A percentile compares a stretch with the other conserved stretches of the same genome.
Conservation (phyloP, 768 basidiomycete species). For the Lactarius sp. region DNA sequence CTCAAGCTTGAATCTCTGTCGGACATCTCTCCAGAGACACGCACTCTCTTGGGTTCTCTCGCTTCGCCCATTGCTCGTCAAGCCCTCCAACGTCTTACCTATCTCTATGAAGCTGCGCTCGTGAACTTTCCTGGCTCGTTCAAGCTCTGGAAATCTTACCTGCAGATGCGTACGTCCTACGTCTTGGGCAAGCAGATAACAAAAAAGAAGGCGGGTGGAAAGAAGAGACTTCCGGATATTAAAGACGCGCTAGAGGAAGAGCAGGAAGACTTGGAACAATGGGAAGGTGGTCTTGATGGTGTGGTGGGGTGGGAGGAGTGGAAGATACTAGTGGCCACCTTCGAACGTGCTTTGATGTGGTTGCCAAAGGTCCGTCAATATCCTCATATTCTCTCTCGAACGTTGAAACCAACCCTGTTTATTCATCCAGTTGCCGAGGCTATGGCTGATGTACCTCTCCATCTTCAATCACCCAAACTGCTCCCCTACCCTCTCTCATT, state of each 20-base stretch:
- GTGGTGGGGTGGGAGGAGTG: slow-evolving; percentile 96
- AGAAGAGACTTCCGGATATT: slow-evolving; percentile 90
- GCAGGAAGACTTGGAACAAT: slow-evolving; percentile 70
- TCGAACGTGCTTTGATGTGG: slow-evolving; percentile 94
- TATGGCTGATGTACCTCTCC: slow-evolving; percentile 93
- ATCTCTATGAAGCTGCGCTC: slow-evolving; percentile 92
- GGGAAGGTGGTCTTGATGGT: slow-evolving; percentile 83
- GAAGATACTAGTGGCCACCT: slow-evolving; percentile 80
- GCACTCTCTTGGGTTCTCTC: slow-evolving; percentile 70
- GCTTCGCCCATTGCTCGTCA: slow-evolving; percentile 66
- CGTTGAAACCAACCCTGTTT: background rate
- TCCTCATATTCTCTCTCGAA: background rate
- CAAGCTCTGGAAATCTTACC: slow-evolving; percentile 95
- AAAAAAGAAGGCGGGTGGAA: slow-evolving; percentile 78
- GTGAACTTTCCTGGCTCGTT: slow-evolving; percentile 83
- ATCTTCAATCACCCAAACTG: slow-evolving; percentile 87
- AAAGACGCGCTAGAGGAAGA: slow-evolving; percentile 87
- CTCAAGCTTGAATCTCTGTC: slow-evolving; percentile 52
- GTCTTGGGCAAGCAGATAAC: slow-evolving; percentile 72
- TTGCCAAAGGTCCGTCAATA: slow-evolving; percentile 66
- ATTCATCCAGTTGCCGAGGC: slow-evolving; percentile 66
- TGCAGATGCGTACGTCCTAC: slow-evolving; percentile 76
- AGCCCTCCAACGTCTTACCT: slow-evolving; percentile 78
- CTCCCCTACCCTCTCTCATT: slow-evolving; percentile 75
- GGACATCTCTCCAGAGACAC: slow-evolving; percentile 46